Percentiles rank a stretch among this genome's conserved stretches.
Evolutionary conservation across 2,329 filamentous ascomycete species (phyloP).

Genomic region (Neofusicoccum kwambonambiense): DNA sequence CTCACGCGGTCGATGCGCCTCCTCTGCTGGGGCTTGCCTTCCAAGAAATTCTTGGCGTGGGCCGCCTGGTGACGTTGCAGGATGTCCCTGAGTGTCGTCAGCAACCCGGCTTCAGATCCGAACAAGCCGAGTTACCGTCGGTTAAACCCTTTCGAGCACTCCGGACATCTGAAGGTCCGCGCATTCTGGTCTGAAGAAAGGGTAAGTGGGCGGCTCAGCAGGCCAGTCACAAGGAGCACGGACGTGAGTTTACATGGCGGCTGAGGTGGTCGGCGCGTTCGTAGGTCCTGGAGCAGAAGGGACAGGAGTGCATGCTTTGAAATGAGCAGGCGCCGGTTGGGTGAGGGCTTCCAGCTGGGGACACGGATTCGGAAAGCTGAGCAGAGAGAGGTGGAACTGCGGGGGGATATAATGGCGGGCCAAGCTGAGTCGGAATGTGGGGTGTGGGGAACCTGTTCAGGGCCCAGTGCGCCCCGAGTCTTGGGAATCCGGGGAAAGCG

Average conservation of each 20-base stretch:
- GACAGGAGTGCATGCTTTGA: slow-evolving; percentile 22
- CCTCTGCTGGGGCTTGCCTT: slow-evolving; percentile 23
- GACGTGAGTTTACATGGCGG: slow-evolving; percentile 32
- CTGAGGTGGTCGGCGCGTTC: slow-evolving; percentile 32
- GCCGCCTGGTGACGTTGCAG: slow-evolving; percentile 30
- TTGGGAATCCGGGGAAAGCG: neutral
- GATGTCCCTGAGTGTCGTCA: slow-evolving; percentile 23
- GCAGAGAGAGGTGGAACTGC: neutral
- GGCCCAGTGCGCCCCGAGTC: neutral
- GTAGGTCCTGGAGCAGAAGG: slow-evolving; percentile 30
- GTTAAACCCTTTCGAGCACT: slow-evolving; percentile 33
- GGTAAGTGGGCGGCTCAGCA: too few relatives aligned
- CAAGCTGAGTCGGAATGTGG: neutral
- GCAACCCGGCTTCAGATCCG: neutral
- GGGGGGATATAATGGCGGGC: neutral
- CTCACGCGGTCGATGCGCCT: slow-evolving; percentile 26
- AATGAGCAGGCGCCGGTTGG: neutral
- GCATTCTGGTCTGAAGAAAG: slow-evolving; percentile 24
- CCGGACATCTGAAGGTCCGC: slow-evolving; percentile 29
- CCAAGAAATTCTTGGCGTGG: slow-evolving; percentile 27
- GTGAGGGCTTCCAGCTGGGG: neutral
- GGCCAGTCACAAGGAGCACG: neutral
- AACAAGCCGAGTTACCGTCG: slow-evolving; percentile 4
- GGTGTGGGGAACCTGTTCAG: neutral
- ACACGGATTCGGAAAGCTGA: too few relatives aligned